Conservation (phyloP, 2,329 filamentous ascomycete genomes). For the Colletotrichum lini region DNA sequence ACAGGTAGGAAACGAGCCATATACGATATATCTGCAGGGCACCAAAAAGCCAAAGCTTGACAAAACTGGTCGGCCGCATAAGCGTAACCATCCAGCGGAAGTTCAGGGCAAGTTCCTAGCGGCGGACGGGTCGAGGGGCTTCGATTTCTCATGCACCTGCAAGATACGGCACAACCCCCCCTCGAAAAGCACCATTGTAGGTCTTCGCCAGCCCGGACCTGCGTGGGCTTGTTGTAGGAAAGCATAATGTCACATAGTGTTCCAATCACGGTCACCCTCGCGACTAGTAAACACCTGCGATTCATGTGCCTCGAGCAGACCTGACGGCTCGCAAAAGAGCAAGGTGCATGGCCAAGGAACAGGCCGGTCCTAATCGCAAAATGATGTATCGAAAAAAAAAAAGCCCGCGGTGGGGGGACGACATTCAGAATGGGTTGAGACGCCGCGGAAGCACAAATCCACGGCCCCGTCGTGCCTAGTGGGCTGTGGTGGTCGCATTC, state of each 20-base stretch:
- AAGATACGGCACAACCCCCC: constrained; percentile 24
- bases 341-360: constrained; percentile 19
- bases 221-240: constrained; percentile 18
- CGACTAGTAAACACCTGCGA: constrained; percentile 11
- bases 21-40: neutral
- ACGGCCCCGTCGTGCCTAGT: constrained; percentile 11
- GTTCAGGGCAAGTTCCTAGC: constrained; percentile 34
- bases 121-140: constrained; percentile 21
- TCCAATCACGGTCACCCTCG: constrained; percentile 27
- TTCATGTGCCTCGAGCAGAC: constrained; percentile 7
- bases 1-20: constrained; percentile 5
- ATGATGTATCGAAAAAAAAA: constrained; percentile 31
- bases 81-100: constrained; percentile 43
- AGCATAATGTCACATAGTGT: constrained; percentile 24
- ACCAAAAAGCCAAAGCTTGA: constrained; percentile 14
- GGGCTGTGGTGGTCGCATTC: constrained; percentile 18
- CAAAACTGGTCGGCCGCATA: constrained; percentile 41
- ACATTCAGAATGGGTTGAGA: constrained; percentile 14
- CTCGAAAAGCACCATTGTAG: constrained; percentile 4
- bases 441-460: constrained; percentile 41
- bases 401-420: neutral
- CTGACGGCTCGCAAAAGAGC: constrained; percentile 26
- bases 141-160: constrained; percentile 27
- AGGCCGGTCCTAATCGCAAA: constrained; percentile 5
- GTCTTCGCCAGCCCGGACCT: constrained; percentile 30